A percentile compares a stretch with the other conserved stretches of the same genome.
These are phyloP conservation scores for Cylindrodendrum hubeiense DNA, from an alignment of 2,329 filamentous ascomycete species.

Conservation along the genomic window DNA sequence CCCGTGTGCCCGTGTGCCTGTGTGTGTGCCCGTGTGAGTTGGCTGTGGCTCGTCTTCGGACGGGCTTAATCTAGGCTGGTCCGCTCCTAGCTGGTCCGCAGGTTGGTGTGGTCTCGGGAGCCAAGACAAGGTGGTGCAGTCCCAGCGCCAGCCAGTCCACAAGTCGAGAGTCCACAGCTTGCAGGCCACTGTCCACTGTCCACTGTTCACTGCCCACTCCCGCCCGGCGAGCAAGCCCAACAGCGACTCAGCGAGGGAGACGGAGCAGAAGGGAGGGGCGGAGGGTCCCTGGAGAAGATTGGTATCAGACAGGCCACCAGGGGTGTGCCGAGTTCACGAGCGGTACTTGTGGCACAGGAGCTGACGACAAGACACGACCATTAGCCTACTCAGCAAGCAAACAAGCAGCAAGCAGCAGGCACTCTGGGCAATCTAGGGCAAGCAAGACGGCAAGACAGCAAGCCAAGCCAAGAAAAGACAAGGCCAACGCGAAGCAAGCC, in stretches of 20 bases:
- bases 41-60: slow-evolving; percentile 3
- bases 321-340: slow-evolving; percentile 6
- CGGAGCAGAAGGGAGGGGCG: background rate
- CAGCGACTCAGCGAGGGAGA: background rate
- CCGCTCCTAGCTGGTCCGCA: slow-evolving; percentile 1
- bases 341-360: background rate
- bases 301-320: slow-evolving; percentile 4
- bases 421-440: background rate
- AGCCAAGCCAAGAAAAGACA: background rate
- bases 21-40: slow-evolving; percentile 9
- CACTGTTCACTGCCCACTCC: background rate
- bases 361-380: background rate
- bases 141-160: slow-evolving; percentile 1
- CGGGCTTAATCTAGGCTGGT: slow-evolving; percentile 9
- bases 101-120: slow-evolving; percentile 4
- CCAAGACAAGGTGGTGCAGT: slow-evolving; percentile 8
- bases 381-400: background rate
- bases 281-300: slow-evolving; percentile 4
- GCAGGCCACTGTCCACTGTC: background rate
- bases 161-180: background rate
- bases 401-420: too few species aligned
- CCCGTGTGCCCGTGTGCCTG: slow-evolving; percentile 1
- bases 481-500: background rate
- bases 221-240: background rate
- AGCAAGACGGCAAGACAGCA: background rate